These are phyloP conservation scores for Leccinum truebloodii DNA, from an alignment of 768 basidiomycete genomes.

Conservation along the genomic window DNA sequence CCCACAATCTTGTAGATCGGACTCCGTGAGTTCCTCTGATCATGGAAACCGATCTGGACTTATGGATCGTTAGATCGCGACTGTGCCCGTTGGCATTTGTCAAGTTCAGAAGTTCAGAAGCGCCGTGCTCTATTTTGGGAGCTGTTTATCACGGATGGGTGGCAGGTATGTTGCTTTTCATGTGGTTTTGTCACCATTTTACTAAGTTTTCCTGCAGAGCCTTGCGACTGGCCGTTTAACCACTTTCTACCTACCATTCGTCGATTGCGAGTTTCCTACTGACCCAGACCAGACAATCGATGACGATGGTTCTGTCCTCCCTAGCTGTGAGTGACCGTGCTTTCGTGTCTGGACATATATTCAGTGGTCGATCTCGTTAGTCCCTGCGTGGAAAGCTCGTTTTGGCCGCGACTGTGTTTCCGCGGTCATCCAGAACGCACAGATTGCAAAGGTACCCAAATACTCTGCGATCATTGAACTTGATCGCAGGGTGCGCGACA, in stretches of 20 bases:
- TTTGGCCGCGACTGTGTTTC: constrained; percentile 68
- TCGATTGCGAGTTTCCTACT: constrained; percentile 69
- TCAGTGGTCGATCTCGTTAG: constrained; percentile 32
- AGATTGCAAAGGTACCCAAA: constrained; percentile 64
- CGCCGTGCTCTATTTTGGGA: constrained; percentile 74
- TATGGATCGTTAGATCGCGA: constrained; percentile 59
- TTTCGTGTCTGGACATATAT: neutral
- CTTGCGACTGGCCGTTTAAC: constrained; percentile 69
- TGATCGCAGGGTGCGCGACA: constrained; percentile 65
- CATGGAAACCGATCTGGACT: constrained; percentile 10
- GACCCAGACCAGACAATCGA: constrained; percentile 60
- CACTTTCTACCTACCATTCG: constrained; percentile 67
- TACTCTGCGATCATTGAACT: constrained; percentile 64
- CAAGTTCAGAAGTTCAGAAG: constrained; percentile 66
- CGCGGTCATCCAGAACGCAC: constrained; percentile 65
- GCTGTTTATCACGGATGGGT: constrained; percentile 70
- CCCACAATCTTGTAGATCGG: constrained; percentile 49
- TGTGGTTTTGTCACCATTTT: neutral
- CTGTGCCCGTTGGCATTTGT: constrained; percentile 67
- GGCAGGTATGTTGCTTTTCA: constrained; percentile 53
- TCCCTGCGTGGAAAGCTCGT: constrained; percentile 69
- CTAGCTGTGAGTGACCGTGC: constrained; percentile 52
- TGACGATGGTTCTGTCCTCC: constrained; percentile 56
- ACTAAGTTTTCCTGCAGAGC: constrained; percentile 41
- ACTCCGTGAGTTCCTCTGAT: constrained; percentile 50